A percentile compares a stretch with the other conserved stretches of the same genome.
Conservation (phyloP, 148 eudicot genomes). For the Rhododendron williamsianum region DNA sequence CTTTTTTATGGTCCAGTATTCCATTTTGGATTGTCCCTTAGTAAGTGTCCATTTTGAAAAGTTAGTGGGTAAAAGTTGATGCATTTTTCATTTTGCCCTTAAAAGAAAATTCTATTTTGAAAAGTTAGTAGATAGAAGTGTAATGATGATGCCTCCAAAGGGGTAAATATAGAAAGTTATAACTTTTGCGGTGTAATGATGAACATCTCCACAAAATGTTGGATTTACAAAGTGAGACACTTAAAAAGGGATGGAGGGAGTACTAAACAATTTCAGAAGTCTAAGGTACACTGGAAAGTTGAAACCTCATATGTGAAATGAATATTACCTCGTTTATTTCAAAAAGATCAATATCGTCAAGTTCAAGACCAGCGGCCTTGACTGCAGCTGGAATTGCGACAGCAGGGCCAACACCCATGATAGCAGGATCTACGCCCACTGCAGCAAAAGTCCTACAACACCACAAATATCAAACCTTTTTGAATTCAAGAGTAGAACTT, state of each 20-base stretch:
- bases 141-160: too few species aligned
- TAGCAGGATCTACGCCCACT: conserved; percentile 87
- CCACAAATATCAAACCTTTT: background rate
- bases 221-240: too few species aligned
- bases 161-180: too few species aligned
- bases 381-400: conserved; percentile 94
- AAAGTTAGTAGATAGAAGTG: too few species aligned
- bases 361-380: conserved; percentile 86
- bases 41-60: too few species aligned
- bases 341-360: conserved; percentile 77
- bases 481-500: background rate
- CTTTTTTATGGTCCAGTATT: too few species aligned
- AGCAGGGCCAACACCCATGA: conserved; percentile 93
- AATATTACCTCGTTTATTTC: conserved; percentile 80
- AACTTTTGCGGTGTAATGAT: too few species aligned
- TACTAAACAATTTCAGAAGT: background rate
- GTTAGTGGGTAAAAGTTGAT: too few species aligned
- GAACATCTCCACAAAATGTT: too few species aligned
- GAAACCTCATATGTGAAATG: background rate
- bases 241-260: background rate
- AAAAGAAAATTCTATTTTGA: too few species aligned
- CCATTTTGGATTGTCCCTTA: too few species aligned
- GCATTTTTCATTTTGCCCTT: too few species aligned
- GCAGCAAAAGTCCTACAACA: conserved; percentile 75
- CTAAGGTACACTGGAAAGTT: background rate